These are phyloP conservation scores for Annulohypoxylon truncatum DNA, from an alignment of 2,329 filamentous ascomycete species.

Conservation along the genomic window DNA sequence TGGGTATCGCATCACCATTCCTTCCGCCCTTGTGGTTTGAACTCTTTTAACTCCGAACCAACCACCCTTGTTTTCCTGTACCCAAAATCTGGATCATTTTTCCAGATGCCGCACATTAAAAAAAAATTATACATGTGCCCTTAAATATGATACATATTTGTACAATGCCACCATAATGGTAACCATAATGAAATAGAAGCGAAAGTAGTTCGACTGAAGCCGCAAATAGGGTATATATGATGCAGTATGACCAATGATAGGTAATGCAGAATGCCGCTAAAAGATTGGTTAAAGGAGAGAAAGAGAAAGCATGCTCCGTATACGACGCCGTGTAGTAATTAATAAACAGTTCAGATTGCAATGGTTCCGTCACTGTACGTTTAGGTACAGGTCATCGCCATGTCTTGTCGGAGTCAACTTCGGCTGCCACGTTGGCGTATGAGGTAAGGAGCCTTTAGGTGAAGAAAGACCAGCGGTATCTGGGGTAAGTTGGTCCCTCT, in stretches of 20 bases:
- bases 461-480: slow-evolving; percentile 38
- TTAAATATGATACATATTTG: slow-evolving; percentile 3
- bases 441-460: slow-evolving; percentile 51
- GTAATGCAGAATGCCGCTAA: slow-evolving; percentile 1
- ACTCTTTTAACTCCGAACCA: slow-evolving; percentile 13
- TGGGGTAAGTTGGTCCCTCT: slow-evolving; percentile 38
- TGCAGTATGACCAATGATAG: slow-evolving; percentile 19
- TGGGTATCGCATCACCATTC: slow-evolving; percentile 26
- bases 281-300: slow-evolving; percentile 1
- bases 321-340: background rate
- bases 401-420: slow-evolving; percentile 73
- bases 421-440: slow-evolving; percentile 70
- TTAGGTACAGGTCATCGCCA: slow-evolving; percentile 73
- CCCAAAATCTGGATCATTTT: background rate
- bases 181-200: background rate
- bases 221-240: slow-evolving; percentile 18
- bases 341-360: background rate
- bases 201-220: slow-evolving; percentile 10
- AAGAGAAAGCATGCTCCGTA: background rate
- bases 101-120: slow-evolving; percentile 10
- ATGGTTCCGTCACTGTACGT: slow-evolving; percentile 57
- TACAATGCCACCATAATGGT: slow-evolving; percentile 8
- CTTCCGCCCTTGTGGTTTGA: background rate
- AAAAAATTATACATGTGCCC: slow-evolving; percentile 11
- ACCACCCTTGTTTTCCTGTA: slow-evolving; percentile 12